A percentile compares a stretch with the other conserved stretches of the same genome.
These are phyloP conservation scores for Diutina neorugosa DNA, from an alignment of 1,139 yeast species.

Conservation along the genomic window DNA sequence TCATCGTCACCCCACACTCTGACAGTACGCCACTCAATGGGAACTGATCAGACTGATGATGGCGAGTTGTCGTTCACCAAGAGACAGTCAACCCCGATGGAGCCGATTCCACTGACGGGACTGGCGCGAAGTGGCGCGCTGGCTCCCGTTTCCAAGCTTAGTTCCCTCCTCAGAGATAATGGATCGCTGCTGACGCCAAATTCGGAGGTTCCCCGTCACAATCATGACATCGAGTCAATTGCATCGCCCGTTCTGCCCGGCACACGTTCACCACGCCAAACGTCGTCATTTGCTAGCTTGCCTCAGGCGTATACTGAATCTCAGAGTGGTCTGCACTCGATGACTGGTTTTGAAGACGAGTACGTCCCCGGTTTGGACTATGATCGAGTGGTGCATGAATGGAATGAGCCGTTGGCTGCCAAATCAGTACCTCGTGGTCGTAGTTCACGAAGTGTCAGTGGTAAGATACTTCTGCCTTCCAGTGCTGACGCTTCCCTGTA, in stretches of 20 bases:
- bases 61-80: not conserved
- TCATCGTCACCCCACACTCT: not conserved
- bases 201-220: not conserved
- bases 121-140: not conserved
- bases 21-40: not conserved
- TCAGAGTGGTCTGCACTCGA: not conserved
- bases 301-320: not conserved
- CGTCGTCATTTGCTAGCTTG: not conserved
- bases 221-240: not conserved
- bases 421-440: constrained; percentile 5
- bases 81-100: not conserved
- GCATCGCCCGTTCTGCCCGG: not conserved
- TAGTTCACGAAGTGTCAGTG: not conserved
- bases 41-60: not conserved
- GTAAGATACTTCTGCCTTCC: not conserved
- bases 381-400: constrained; percentile 27
- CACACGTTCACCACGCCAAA: not conserved
- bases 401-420: constrained; percentile 17
- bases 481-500: constrained; percentile 15
- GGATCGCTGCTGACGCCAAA: not conserved
- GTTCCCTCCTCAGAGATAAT: not conserved
- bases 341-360: constrained; percentile 33
- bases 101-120: not conserved
- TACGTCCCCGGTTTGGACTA: constrained; percentile 58
- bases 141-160: not conserved